Evolutionary conservation across 768 basidiomycete species (phyloP).

Genomic region (Serendipita indica): DNA sequence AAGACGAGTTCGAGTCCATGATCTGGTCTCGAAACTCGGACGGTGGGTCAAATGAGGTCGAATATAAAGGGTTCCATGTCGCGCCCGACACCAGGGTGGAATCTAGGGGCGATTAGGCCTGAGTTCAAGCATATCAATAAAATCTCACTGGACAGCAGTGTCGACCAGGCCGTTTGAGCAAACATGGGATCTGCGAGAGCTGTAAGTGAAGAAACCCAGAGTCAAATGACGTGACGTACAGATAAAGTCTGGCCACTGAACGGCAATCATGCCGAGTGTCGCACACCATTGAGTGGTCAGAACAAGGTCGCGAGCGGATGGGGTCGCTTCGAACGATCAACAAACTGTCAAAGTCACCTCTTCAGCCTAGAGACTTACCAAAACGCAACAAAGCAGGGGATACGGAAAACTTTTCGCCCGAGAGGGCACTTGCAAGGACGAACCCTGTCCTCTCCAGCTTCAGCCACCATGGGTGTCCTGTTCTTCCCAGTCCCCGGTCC

Average conservation of each 20-base stretch:
- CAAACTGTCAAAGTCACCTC: conserved; percentile 13
- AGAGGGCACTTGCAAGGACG: conserved; percentile 81
- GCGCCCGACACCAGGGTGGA: conserved; percentile 43
- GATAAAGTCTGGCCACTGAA: conserved; percentile 84
- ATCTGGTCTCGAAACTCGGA: conserved; percentile 61
- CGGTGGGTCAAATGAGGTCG: conserved; percentile 46
- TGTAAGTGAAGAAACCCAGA: background rate
- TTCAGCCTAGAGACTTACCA: conserved; percentile 36
- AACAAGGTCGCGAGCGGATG: conserved; percentile 80
- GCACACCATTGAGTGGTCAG: conserved; percentile 91
- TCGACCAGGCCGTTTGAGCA: conserved; percentile 79
- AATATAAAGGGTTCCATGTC: conserved; percentile 50
- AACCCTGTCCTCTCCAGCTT: conserved; percentile 73
- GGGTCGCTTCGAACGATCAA: conserved; percentile 47
- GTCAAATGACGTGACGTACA: conserved; percentile 39
- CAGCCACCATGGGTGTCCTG: conserved; percentile 33
- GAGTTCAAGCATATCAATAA: conserved; percentile 13
- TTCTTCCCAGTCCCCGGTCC: conserved; percentile 34
- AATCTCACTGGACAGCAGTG: conserved; percentile 51
- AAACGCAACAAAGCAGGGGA: conserved; percentile 81
- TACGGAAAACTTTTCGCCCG: conserved; percentile 74
- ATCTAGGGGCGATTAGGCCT: conserved; percentile 42
- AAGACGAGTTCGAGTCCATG: conserved; percentile 48
- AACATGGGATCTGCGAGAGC: conserved; percentile 63
- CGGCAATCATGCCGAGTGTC: conserved; percentile 80